Base-by-base conservation (phyloP, 148 eudicot genomes). In the Diospyros lotus region DNA sequence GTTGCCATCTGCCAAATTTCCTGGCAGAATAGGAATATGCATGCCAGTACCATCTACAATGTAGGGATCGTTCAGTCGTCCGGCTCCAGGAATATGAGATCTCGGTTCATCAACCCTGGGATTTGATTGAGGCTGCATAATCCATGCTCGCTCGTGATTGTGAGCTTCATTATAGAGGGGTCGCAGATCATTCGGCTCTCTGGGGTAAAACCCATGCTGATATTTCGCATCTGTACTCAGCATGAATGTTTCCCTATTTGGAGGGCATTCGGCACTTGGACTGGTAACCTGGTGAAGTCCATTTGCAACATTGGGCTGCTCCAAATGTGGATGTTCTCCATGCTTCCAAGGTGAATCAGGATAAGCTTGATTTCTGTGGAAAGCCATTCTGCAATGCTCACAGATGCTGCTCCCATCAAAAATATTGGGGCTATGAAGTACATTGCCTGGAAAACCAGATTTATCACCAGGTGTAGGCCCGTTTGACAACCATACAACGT, bases 391-490 rank as follows among this genome's bases (percentile, higher is more conserved):
- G 81, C 93, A 92, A 71, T 89, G 84, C 76, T 85, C 91, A 74
- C 97, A 89, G 6, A 84, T 82, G 71, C 76, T 90, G 51, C 79
- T 79, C 69, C 92, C 89, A 17, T 94, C 96, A 68, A 82, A 80
- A 61, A 73, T 73, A 82, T 72, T 80, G 13, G 86, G 66, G 42
- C 86, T 84, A 51, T 86, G 90, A 72, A 89, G 85, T 62, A 90
- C 84, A 63, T 89, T 95, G 15, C 96, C 94, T 6, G 94, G 96
- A 76, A 90, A 92, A 58, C 97, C 94, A 83, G 92, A 79, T 81
- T 75, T 87, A 51, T 93, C 97, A 73, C 79, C 81, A 72, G 86
- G 71, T 66, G 74, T 68, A 13, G 81, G 60, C 45, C 89, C 93
- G 73, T 86, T 15, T 53, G 89, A 93, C 58, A 89, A 45, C 89